A percentile compares a stretch with the other conserved stretches of the same genome.
phyloP scores from a whole-genome alignment of 1,284 basidiomycete genomes.

The Prillingera fragicola region DNA sequence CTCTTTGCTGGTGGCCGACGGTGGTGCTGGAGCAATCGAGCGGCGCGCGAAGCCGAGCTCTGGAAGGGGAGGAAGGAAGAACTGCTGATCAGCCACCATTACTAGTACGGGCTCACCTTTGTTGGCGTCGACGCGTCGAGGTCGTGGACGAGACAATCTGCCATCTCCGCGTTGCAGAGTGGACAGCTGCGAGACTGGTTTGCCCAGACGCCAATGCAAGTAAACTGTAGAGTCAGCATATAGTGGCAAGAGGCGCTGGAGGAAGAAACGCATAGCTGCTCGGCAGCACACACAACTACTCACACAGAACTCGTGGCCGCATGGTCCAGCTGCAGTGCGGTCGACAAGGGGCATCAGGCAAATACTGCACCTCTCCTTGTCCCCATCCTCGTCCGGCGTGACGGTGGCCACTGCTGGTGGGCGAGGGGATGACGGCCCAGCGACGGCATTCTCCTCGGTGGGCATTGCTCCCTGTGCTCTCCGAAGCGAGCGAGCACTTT shows the following conservation, averaged over 20 bases:
- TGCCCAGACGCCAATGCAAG: constrained; percentile 75
- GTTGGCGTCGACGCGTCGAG: constrained; percentile 36
- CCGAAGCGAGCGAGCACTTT: no score
- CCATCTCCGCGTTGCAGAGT: constrained; percentile 68
- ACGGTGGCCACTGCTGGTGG: no score
- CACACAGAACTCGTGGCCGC: constrained; percentile 69
- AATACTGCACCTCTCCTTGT: constrained; percentile 53
- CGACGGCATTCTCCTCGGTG: no score
- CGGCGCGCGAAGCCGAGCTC: constrained; percentile 7
- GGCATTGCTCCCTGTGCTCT: no score
- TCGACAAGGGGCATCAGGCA: constrained; percentile 72
- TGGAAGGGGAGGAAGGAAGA: constrained; percentile 64
- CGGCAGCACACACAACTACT: constrained; percentile 13
- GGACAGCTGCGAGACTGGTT: constrained; percentile 64
- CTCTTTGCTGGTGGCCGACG: constrained; percentile 3
- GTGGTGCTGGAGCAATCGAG: constrained; percentile 1
- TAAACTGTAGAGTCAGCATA: constrained; percentile 57
- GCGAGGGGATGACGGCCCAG: no score
- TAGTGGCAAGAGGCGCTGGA: no score
- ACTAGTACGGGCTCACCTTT: constrained; percentile 29
- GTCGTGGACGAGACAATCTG: constrained; percentile 71
- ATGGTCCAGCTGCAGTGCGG: constrained; percentile 68
- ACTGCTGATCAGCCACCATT: constrained; percentile 55
- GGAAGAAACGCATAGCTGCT: background rate
- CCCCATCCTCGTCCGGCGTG: no score